Evolutionary conservation across 106 monocot genomes (phyloP).

Genomic region (Dactylorhiza incarnata): DNA sequence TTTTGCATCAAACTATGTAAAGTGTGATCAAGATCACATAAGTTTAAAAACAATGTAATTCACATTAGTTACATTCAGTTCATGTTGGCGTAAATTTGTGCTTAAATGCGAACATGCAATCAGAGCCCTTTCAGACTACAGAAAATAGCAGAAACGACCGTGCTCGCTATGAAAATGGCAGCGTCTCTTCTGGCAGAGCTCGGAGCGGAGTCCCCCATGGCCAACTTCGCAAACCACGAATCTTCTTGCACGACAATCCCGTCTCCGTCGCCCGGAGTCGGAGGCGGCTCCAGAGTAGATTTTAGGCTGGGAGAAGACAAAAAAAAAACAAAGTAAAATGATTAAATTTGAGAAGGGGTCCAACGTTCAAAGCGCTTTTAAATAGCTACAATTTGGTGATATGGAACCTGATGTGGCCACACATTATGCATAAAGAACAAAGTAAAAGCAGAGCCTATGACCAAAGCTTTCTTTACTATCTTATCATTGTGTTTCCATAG

Average conservation of each 20-base stretch:
- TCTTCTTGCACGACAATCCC: background rate
- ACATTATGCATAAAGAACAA: constrained; percentile 2
- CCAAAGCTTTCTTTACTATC: background rate
- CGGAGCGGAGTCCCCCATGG: background rate
- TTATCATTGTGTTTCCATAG: background rate
- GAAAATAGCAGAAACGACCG: background rate
- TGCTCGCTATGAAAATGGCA: background rate
- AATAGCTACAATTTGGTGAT: background rate
- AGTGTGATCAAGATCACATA: too few species aligned
- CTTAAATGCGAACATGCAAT: too few species aligned
- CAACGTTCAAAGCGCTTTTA: background rate
- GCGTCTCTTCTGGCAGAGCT: background rate
- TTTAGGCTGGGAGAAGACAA: background rate
- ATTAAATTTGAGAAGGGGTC: background rate
- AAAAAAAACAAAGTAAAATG: background rate
- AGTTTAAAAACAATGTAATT: too few species aligned
- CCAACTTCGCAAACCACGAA: constrained; percentile 7
- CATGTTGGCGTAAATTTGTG: too few species aligned
- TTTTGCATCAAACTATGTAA: too few species aligned
- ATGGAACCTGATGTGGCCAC: background rate
- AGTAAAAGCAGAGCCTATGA: background rate
- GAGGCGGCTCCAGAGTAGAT: background rate
- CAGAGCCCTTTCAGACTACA: background rate
- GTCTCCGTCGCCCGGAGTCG: background rate
- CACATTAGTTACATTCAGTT: too few species aligned